Evolutionary conservation across 441 rosid species (phyloP).

Genomic region (Euphorbia corollata): DNA sequence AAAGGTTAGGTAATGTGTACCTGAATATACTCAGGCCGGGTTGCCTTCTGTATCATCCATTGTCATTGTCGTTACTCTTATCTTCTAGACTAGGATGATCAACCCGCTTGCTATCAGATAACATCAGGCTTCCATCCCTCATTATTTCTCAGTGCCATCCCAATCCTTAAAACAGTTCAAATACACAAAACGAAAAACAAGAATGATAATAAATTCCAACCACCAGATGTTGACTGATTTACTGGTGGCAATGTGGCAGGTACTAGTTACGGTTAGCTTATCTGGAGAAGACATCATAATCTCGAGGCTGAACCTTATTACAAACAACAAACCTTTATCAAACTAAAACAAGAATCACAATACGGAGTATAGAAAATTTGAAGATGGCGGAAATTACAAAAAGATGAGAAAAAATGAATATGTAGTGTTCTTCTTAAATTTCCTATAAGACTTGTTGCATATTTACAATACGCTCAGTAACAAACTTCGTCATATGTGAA

Average conservation of each 20-base stretch:
- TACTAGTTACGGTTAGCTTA: background rate
- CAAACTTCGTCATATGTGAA: background rate
- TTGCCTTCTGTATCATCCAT: too few species aligned
- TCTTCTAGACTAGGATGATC: slow-evolving; percentile 1
- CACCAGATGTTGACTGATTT: too few species aligned
- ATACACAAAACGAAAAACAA: background rate
- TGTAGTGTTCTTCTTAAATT: background rate
- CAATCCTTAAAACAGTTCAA: background rate
- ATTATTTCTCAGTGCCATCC: background rate
- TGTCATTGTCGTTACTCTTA: background rate
- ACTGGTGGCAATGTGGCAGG: background rate
- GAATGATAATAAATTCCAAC: too few species aligned
- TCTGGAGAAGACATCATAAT: too few species aligned
- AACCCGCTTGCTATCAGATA: background rate
- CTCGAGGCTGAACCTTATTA: too few species aligned
- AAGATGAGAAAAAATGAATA: background rate
- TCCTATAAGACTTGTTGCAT: slow-evolving; percentile 12
- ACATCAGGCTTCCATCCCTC: background rate
- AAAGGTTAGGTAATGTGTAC: too few species aligned
- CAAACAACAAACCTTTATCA: too few species aligned
- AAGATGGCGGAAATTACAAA: background rate
- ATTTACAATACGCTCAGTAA: slow-evolving; percentile 20
- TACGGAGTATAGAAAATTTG: background rate
- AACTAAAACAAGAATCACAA: background rate
- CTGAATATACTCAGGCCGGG: too few species aligned